Evolutionary conservation across 495 filamentous ascomycete genomes (phyloP).

Genomic region (Aspergillus mulundensis): DNA sequence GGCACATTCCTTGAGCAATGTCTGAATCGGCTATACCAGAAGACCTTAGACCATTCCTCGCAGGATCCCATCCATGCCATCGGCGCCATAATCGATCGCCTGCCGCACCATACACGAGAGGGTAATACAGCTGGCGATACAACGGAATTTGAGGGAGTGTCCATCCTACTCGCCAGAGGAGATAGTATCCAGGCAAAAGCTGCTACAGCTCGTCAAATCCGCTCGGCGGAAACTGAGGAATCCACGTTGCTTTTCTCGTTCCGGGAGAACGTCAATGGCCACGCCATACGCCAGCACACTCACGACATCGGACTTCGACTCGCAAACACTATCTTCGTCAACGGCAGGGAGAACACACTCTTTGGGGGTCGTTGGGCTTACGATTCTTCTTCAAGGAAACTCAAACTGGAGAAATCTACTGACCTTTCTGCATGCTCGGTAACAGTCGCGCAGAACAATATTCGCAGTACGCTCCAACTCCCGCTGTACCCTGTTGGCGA

Average conservation of each 20-base stretch:
- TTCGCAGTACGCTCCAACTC: constrained; percentile 31
- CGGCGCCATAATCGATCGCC: constrained; percentile 36
- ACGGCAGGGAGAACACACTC: constrained; percentile 61
- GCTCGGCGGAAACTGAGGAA: constrained; percentile 30
- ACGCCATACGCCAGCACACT: neutral
- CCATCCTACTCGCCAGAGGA: constrained; percentile 26
- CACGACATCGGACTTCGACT: constrained; percentile 54
- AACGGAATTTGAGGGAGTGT: constrained; percentile 33
- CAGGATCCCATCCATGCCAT: constrained; percentile 23
- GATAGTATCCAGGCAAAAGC: constrained; percentile 31
- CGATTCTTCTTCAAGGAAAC: constrained; percentile 20
- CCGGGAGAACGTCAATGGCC: neutral
- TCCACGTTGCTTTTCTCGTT: constrained; percentile 32
- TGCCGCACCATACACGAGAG: constrained; percentile 22
- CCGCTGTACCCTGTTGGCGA: constrained; percentile 63
- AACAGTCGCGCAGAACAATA: constrained; percentile 14
- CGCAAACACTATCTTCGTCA: constrained; percentile 74
- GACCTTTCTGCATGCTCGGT: constrained; percentile 33
- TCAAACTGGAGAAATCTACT: constrained; percentile 20
- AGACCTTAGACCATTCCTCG: neutral
- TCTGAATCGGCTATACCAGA: constrained; percentile 23
- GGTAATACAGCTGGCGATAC: neutral
- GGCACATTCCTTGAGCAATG: constrained; percentile 30
- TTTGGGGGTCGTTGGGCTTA: constrained; percentile 52
- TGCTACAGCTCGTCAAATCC: constrained; percentile 27